Evolutionary conservation across 2,329 filamentous ascomycete genomes (phyloP), one percentile per base, ranked within the genome.

Genomic region (Reticulascus tulasneorum): DNA sequence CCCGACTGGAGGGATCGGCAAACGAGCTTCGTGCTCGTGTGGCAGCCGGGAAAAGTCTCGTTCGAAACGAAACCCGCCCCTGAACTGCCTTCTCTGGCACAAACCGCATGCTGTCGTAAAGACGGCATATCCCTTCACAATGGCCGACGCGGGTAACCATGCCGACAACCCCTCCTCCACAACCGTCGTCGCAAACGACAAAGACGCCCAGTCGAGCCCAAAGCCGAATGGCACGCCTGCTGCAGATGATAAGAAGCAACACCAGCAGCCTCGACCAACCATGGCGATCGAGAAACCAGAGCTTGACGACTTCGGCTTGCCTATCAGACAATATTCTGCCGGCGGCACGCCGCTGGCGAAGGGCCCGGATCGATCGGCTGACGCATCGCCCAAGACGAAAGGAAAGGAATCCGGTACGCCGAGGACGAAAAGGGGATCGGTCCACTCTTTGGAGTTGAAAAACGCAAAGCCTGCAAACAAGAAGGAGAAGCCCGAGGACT

Each of bases 221-320:
- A 33, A 33, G 21, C 32, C 31, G 29, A 37, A 40, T 23, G 40
- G 24, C 15, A 19, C 29, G 24, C 28, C 21, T 21, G 12, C 27
- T 29, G 27, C 27, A 10, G 12, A 20, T 29, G 28, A 47, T 42
- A 38, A 46, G 49, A 42, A 44, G 47, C 42, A 50, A 56, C 53
- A 50, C 47, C 57, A 57, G 49, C 49, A 41, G 35, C 47, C 46
- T 46, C 42, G 46, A 50, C 40, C 42, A 38, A 46, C 28, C 46
- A 59, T 56, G 52, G 49, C 54, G 44, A 48, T 52, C 42, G 52
- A 50, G 43, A 52, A 48, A 38, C 56, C 53, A 32, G 77, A 82
- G 51, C 62, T 79, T 40, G 83, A 87, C 56, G 83, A 87, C 47
- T 87, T 86, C 55, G 83, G 83, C 33, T 63, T 87, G 45, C 82